Conservation (phyloP, 2,329 filamentous ascomycete genomes). For the Aphanocladium album region DNA sequence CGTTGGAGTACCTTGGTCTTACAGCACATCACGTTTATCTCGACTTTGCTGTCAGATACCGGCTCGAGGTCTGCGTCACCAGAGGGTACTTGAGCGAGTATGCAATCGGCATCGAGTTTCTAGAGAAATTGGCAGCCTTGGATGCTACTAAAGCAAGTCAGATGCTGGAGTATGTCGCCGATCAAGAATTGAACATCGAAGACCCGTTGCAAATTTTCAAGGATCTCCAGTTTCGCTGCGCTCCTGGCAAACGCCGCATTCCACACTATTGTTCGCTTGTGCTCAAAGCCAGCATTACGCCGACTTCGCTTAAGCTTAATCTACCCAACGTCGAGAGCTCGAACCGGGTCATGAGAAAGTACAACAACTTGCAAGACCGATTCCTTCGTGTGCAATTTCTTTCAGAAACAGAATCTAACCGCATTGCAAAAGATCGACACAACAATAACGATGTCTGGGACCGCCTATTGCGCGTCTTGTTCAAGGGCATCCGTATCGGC, state of each 20-base stretch:
- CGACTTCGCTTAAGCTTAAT: conserved; percentile 73
- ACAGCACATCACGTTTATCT: conserved; percentile 33
- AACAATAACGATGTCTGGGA: conserved; percentile 67
- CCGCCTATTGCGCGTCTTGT: conserved; percentile 65
- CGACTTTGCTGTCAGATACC: conserved; percentile 73
- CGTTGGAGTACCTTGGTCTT: conserved; percentile 24
- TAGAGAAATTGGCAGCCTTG: conserved; percentile 51
- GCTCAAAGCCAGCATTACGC: conserved; percentile 74
- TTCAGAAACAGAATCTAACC: conserved; percentile 65
- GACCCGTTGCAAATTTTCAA: conserved; percentile 27
- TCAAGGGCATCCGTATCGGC: conserved; percentile 76
- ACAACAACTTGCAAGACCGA: conserved; percentile 61
- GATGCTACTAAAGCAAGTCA: conserved; percentile 50
- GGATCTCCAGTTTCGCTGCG: not conserved
- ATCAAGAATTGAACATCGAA: conserved; percentile 61
- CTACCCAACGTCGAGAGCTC: conserved; percentile 79
- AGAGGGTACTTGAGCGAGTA: conserved; percentile 71
- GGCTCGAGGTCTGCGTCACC: conserved; percentile 91
- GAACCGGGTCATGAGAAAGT: conserved; percentile 78
- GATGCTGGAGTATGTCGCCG: conserved; percentile 69
- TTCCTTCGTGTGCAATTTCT: conserved; percentile 89
- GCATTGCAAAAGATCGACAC: conserved; percentile 47
- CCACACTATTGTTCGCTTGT: conserved; percentile 71
- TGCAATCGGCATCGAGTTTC: conserved; percentile 62
- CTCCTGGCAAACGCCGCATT: not conserved